Evolutionary conservation across 768 basidiomycete genomes (phyloP).

Genomic region (Macrolepiota albuminosa): DNA sequence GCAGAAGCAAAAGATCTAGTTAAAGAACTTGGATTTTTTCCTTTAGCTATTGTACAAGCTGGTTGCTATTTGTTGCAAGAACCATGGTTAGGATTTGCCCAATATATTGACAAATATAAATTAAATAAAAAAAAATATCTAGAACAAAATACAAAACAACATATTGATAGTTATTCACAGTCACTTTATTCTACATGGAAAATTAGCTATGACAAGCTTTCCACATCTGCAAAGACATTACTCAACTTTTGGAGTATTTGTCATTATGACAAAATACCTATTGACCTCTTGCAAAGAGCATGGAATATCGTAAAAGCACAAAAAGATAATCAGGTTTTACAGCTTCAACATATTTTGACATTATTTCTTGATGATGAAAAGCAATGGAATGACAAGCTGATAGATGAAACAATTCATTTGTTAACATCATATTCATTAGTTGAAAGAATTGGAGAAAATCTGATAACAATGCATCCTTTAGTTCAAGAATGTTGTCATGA

Average conservation of each 20-base stretch:
- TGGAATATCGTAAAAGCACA: neutral
- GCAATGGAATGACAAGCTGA: neutral
- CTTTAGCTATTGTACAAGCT: neutral
- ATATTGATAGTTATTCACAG: too few species aligned
- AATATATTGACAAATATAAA: too few species aligned
- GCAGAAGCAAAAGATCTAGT: neutral
- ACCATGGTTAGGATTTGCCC: neutral
- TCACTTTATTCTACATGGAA: too few species aligned
- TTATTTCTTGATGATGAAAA: neutral
- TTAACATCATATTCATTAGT: neutral
- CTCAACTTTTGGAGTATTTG: neutral
- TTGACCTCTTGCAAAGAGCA: neutral
- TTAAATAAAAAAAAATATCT: too few species aligned
- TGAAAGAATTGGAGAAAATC: neutral
- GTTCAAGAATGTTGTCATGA: too few species aligned
- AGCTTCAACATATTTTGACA: neutral
- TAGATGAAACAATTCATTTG: neutral
- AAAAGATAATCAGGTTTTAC: neutral
- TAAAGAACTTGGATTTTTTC: too few species aligned
- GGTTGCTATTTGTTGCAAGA: neutral
- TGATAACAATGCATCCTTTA: too few species aligned
- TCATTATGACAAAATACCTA: neutral
- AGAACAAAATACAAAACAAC: too few species aligned
- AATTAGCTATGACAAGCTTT: neutral
- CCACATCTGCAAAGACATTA: neutral